Evolutionary conservation across 805 yeast species (phyloP), one percentile per base, ranked within the genome.

Genomic region (Candida andamanensis): DNA sequence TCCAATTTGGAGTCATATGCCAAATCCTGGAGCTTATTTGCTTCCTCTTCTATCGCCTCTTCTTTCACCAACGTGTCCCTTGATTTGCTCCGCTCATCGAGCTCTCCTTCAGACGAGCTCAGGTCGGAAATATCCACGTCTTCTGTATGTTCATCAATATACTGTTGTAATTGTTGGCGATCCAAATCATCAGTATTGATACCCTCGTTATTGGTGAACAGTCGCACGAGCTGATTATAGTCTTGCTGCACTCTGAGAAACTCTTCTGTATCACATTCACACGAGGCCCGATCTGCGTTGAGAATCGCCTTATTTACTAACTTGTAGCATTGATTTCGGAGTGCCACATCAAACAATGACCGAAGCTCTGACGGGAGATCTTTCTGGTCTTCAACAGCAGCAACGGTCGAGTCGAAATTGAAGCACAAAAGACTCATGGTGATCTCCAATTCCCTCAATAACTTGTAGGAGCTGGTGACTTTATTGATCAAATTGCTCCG

Each of bases 381-480:
- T 28, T 52, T 49, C 42, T 60, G 64, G 14, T 63, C 58, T 17
- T 54, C 58, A 6, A 54, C 46, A 24, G 55, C 49, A 26, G 47
- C 51, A 5, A 48, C 29, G 6, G 43, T 30, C 9, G 68, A 58
- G 17, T 58, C 61, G 37, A 60, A 58, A 22, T 70, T 68, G 47
- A 71, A 74, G 45, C 78, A 75, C 22, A 87, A 58, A 38, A 87
- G 63, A 15, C 95, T 85, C 92, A 87, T 84, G 2, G 94, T 78
- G 26, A 79, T 63, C 50, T 89, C 95, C 39, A 87, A 58, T 42
- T 85, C 90, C 33, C 74, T 72, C 56, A 86, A 67, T 38, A 81
- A 75, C 35, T 63, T 63, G 41, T 62, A 62, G 28, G 78, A 78
- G 30, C 72, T 68, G 2, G 81, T 66, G 1, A 79, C 81, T 37